These are phyloP conservation scores for Cladosporium sp. DNA, from an alignment of 2,329 filamentous ascomycete genomes.

Conservation along the genomic window DNA sequence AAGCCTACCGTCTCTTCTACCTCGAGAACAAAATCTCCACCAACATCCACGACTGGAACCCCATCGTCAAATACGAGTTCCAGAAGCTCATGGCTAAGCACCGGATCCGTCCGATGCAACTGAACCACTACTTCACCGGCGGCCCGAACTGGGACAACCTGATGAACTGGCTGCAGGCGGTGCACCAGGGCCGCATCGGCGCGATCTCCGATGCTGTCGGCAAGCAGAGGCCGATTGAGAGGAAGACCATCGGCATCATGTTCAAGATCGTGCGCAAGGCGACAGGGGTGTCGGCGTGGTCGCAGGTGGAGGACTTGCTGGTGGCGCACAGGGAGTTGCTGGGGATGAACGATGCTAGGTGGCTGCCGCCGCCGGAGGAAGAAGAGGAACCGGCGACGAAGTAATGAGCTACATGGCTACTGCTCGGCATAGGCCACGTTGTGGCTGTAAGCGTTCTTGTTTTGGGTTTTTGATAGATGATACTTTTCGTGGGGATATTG, in stretches of 20 bases:
- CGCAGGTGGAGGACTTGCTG: not conserved
- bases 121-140: conserved; percentile 12
- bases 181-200: not conserved
- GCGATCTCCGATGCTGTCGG: conserved; percentile 1
- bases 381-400: not conserved
- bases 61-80: not conserved
- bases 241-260: conserved; percentile 10
- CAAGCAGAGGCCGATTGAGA: not conserved
- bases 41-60: conserved; percentile 8
- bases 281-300: not conserved
- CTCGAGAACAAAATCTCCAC: conserved; percentile 9
- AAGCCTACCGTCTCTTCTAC: conserved; percentile 15
- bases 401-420: too few relatives aligned
- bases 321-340: conserved; percentile 5
- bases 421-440: too few relatives aligned
- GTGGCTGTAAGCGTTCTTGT: too few relatives aligned
- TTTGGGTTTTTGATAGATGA: too few relatives aligned
- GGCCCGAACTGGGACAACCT: not conserved
- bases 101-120: not conserved
- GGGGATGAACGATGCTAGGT: not conserved
- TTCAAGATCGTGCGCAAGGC: not conserved
- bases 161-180: conserved; percentile 1
- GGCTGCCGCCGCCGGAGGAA: not conserved
- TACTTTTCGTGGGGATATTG: too few relatives aligned
- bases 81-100: not conserved